Evolutionary conservation across 2,329 filamentous ascomycete genomes (phyloP).

Genomic region (Cladosporium sp.): DNA sequence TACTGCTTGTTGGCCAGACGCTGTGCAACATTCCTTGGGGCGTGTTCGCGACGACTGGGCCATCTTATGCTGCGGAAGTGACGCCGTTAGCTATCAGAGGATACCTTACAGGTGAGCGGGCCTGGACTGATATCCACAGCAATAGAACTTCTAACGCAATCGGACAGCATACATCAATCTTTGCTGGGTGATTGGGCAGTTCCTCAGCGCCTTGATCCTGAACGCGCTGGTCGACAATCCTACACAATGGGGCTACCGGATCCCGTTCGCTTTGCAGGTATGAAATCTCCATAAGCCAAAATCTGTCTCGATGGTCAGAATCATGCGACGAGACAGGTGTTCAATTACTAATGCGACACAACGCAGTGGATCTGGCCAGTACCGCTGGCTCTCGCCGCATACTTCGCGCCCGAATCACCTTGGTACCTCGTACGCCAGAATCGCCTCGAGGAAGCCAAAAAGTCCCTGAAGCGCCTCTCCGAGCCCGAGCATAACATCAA

Average conservation of each 20-base stretch:
- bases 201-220: slow-evolving; percentile 32
- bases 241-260: slow-evolving; percentile 34
- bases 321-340: too few relatives aligned
- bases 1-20: slow-evolving; percentile 48
- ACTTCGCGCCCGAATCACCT: slow-evolving; percentile 20
- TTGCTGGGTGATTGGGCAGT: slow-evolving; percentile 37
- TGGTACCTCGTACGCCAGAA: slow-evolving; percentile 22
- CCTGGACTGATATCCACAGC: not conserved
- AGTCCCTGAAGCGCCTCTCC: slow-evolving; percentile 14
- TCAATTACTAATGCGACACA: not conserved
- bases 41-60: slow-evolving; percentile 57
- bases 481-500: slow-evolving; percentile 22
- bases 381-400: slow-evolving; percentile 25
- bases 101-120: slow-evolving; percentile 50
- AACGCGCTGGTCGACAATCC: slow-evolving; percentile 27
- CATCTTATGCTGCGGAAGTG: slow-evolving; percentile 55
- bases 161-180: slow-evolving; percentile 43
- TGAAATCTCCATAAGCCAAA: not conserved
- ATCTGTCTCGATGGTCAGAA: too few relatives aligned
- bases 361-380: slow-evolving; percentile 40
- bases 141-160: slow-evolving; percentile 22
- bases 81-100: slow-evolving; percentile 9
- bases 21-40: slow-evolving; percentile 58
- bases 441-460: slow-evolving; percentile 17
- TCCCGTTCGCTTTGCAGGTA: slow-evolving; percentile 38